Conservation (phyloP, 2,329 filamentous ascomycete species). For the Aspergillus brunneoviolaceus region DNA sequence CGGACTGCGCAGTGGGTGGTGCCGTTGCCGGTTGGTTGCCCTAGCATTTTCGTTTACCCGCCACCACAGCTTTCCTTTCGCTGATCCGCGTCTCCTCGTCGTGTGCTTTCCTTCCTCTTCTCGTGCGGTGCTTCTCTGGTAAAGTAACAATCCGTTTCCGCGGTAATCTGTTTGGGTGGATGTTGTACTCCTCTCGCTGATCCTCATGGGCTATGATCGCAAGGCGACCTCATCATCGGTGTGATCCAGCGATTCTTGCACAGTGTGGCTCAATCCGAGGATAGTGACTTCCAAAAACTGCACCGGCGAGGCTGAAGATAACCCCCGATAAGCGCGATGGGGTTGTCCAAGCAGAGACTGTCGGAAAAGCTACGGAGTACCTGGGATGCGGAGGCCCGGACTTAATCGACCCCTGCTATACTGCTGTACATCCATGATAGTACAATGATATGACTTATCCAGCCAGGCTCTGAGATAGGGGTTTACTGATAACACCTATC, state of each 20-base stretch:
- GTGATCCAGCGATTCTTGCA: neutral
- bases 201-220: neutral
- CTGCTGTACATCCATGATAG: neutral
- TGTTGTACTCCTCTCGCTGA: neutral
- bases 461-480: neutral
- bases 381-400: neutral
- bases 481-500: neutral
- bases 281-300: neutral
- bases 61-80: neutral
- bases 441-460: neutral
- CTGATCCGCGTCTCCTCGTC: neutral
- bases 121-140: neutral
- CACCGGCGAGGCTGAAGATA: neutral
- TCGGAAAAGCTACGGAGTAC: neutral
- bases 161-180: too few species aligned
- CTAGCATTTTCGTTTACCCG: neutral
- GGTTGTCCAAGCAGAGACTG: neutral
- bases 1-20: too few species aligned
- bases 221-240: neutral
- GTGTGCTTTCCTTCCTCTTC: neutral
- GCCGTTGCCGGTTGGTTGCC: neutral
- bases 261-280: neutral
- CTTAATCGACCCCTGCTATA: neutral
- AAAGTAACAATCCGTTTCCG: neutral
- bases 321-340: neutral